Conservation (phyloP, 768 basidiomycete species). For the Boletellus emodensis region DNA sequence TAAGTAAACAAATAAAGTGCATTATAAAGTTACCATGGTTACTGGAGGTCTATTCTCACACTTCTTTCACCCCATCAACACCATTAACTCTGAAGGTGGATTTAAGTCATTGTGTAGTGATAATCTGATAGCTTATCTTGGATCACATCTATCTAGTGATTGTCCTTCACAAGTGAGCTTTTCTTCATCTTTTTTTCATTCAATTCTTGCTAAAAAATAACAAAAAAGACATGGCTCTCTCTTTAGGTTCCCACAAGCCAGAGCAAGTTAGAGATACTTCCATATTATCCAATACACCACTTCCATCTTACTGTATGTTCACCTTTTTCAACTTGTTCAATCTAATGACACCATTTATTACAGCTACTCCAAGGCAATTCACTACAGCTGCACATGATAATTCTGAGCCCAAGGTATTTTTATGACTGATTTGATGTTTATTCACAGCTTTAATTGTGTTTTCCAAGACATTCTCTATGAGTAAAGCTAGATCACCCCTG, state of each 20-base stretch:
- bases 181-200: neutral
- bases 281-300: conserved; percentile 1
- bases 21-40: neutral
- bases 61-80: neutral
- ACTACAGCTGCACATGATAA: conserved; percentile 3
- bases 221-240: conserved; percentile 15
- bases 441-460: conserved; percentile 3
- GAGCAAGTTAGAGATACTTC: conserved; percentile 1
- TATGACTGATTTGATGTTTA: neutral
- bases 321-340: neutral
- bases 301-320: conserved; percentile 13
- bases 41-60: neutral
- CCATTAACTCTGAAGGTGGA: neutral
- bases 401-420: conserved; percentile 12
- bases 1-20: conserved; percentile 9
- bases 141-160: neutral
- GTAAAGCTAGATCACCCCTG: conserved; percentile 2
- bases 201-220: neutral
- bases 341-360: neutral
- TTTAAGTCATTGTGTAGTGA: neutral
- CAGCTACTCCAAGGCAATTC: conserved; percentile 17
- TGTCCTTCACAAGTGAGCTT: neutral
- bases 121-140: neutral
- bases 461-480: conserved; percentile 9
- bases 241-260: conserved; percentile 13